Conservation (phyloP, 768 basidiomycete species). For the Neoboletus brunneissimus region DNA sequence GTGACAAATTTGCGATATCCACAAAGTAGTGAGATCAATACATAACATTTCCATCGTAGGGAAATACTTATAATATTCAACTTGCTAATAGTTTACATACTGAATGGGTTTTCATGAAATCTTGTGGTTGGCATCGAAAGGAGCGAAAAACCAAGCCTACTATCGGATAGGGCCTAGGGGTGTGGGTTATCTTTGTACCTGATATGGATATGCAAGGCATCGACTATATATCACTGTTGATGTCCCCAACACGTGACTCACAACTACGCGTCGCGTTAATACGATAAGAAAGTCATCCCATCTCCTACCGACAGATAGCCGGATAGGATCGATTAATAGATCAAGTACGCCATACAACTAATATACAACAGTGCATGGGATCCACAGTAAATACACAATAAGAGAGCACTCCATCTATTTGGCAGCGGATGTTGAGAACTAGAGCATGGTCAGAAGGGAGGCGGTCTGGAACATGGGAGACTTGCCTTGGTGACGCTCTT, state of each 20-base stretch:
- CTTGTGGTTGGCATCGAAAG: no score
- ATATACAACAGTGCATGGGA: constrained; percentile 30
- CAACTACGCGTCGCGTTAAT: background rate
- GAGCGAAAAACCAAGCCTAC: no score
- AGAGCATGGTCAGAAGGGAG: background rate
- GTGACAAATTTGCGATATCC: no score
- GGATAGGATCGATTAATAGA: constrained; percentile 24
- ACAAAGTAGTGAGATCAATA: no score
- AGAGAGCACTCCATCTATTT: constrained; percentile 31
- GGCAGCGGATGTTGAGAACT: constrained; percentile 48
- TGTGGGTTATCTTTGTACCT: no score
- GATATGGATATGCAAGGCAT: no score
- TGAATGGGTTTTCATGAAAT: no score
- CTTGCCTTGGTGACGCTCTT: constrained; percentile 65
- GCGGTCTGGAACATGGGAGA: background rate
- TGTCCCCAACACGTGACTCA: background rate
- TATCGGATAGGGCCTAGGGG: no score
- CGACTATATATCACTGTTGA: no score
- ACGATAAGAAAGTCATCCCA: background rate
- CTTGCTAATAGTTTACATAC: no score
- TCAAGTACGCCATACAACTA: constrained; percentile 32
- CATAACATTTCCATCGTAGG: no score
- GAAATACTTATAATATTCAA: no score
- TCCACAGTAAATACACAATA: constrained; percentile 18
- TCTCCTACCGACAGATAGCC: background rate